phyloP scores from a whole-genome alignment of 2,329 filamentous ascomycete genomes.

The Huntiella bhutanensis region DNA sequence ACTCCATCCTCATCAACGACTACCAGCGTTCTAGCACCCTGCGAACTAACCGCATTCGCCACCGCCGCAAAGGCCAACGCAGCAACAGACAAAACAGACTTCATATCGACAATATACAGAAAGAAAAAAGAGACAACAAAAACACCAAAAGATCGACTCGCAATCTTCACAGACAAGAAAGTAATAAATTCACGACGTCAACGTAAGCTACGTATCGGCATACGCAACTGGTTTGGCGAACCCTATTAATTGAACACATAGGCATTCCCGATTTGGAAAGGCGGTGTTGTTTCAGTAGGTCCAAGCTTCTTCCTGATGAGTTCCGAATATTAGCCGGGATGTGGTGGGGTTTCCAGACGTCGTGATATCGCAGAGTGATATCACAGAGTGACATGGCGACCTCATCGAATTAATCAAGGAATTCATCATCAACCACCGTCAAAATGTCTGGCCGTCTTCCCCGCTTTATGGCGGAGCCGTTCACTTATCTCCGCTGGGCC shows the following conservation, averaged over 20 bases:
- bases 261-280: background rate
- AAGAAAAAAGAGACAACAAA: slow-evolving; percentile 12
- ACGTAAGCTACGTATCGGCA: slow-evolving; percentile 4
- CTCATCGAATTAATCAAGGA: too few species aligned
- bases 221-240: background rate
- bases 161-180: background rate
- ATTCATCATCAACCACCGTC: too few species aligned
- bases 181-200: background rate
- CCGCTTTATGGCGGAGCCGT: slow-evolving; percentile 65
- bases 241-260: slow-evolving; percentile 7
- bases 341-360: too few species aligned
- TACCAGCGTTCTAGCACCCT: slow-evolving; percentile 64
- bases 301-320: background rate
- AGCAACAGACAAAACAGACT: slow-evolving; percentile 53
- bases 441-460: slow-evolving; percentile 44
- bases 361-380: too few species aligned
- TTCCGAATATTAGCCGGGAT: too few species aligned
- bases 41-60: slow-evolving; percentile 58
- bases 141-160: background rate
- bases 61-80: slow-evolving; percentile 46
- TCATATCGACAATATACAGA: slow-evolving; percentile 32
- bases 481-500: slow-evolving; percentile 77
- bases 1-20: slow-evolving; percentile 57
- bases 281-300: background rate
- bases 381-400: too few species aligned